Evolutionary conservation across 192 early-diverging fungal species (phyloP), one percentile per base, ranked within the genome.

Genomic region (Backusella morwellensis): DNA sequence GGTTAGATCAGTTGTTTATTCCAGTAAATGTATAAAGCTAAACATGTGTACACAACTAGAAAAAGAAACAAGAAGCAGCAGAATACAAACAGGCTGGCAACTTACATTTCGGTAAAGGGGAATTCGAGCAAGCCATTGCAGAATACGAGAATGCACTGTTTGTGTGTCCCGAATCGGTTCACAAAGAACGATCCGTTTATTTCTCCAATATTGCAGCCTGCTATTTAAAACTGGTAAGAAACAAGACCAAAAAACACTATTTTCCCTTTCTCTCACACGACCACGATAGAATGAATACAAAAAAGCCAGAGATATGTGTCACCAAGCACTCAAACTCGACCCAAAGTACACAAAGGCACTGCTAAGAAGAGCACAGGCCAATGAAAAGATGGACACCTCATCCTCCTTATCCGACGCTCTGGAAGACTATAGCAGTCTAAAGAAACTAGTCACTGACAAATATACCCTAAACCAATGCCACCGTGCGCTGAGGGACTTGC

Each of bases 181-280:
- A 66, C n/a, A 73, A 88, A 68, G 88, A 90, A 56, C 77, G 85
- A 36, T 85, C 90, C 15, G 70, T 91, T 11, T 91, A 86, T 69
- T 85, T 83, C 52, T 75, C 81, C 50, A 93, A 93, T 70, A 89
- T 92, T 63, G 92, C 88, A 40, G 91, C 92, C 6, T 93, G 92
- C 68, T 75, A 90, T 38, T 78, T 92, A 68, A 88, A 91, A 71
- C 72, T 83, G 79, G 89, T 88, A 77, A 63, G n/a, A 17, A 44
- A 44, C 42, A 44, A 44, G 4, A 44, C 3, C 11, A 44, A 44
- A 17, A 15, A 44, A 4, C 4, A 14, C 3, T 5, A 5, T 44
- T 19, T 1, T 40, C 38, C 11, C 38, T 9, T 8, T 40, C 38
- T 40, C 36, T 38, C 44, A 19, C 47, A 6, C 47, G 6, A 4